These are phyloP conservation scores for Backusella mclennaniae DNA, from an alignment of 192 early-diverging fungal genomes.

Conservation along the genomic window DNA sequence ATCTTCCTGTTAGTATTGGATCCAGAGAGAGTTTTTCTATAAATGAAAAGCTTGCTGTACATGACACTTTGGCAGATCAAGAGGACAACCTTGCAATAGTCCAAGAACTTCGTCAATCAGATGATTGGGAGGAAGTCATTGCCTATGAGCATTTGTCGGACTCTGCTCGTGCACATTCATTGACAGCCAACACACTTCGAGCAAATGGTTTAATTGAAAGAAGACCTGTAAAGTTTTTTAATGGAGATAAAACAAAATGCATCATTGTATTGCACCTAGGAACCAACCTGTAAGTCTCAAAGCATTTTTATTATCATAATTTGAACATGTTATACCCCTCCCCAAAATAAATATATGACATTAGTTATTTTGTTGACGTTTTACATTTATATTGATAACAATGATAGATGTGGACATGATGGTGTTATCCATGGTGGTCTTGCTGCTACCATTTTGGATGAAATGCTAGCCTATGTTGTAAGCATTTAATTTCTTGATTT, in stretches of 20 bases:
- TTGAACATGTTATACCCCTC: not conserved
- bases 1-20: not conserved
- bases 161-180: conserved; percentile 28
- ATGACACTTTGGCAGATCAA: conserved; percentile 12
- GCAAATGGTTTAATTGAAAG: conserved; percentile 54
- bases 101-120: conserved; percentile 11
- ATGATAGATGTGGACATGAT: conserved; percentile 62
- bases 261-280: conserved; percentile 68
- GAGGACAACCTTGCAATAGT: conserved; percentile 5
- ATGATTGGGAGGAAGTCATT: conserved; percentile 27
- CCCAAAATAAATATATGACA: not conserved
- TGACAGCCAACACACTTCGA: conserved; percentile 41
- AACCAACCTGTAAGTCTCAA: conserved; percentile 39
- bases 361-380: not conserved
- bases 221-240: conserved; percentile 52
- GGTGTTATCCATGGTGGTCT: conserved; percentile 80
- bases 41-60: not conserved
- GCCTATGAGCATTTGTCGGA: conserved; percentile 31
- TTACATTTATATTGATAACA: not conserved
- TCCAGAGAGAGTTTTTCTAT: not conserved
- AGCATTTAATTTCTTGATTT: not conserved
- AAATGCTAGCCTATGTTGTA: conserved; percentile 37
- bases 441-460: conserved; percentile 38
- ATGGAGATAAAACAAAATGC: conserved; percentile 48
- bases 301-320: not conserved